Conservation (phyloP, 352 stramenopile species). For the Pythium brachiatum region DNA sequence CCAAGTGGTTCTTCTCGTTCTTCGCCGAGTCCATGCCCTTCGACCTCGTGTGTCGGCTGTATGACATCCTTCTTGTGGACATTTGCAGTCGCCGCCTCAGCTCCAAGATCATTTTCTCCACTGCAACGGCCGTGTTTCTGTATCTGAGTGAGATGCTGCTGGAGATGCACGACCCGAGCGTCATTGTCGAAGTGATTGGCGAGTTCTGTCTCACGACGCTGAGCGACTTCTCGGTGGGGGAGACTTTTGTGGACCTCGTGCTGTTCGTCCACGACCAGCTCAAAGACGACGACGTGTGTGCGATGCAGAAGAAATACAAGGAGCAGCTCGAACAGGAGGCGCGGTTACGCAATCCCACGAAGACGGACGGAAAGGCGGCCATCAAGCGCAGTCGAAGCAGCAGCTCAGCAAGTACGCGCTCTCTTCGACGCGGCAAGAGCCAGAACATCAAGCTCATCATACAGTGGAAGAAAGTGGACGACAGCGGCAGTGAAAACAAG, state of each 20-base stretch:
- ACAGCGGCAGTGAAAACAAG: neutral
- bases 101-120: constrained; percentile 74
- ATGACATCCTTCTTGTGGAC: constrained; percentile 74
- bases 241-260: constrained; percentile 74
- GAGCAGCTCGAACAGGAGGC: constrained; percentile 59
- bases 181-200: constrained; percentile 72
- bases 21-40: constrained; percentile 83
- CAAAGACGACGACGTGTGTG: constrained; percentile 50
- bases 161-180: constrained; percentile 70
- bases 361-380: neutral
- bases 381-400: constrained; percentile 33
- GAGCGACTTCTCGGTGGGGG: constrained; percentile 63
- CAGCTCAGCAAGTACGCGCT: constrained; percentile 34
- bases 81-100: constrained; percentile 52
- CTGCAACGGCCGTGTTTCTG: constrained; percentile 65
- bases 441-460: constrained; percentile 74
- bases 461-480: constrained; percentile 47
- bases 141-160: constrained; percentile 69
- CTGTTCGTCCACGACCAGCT: constrained; percentile 69
- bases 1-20: constrained; percentile 87
- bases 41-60: constrained; percentile 71
- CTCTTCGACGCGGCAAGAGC: constrained; percentile 20
- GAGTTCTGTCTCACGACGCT: constrained; percentile 79
- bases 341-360: constrained; percentile 46
- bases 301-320: constrained; percentile 53